phyloP scores from a whole-genome alignment of 176 grass and related monocot genomes.

The Oryza officinalis region DNA sequence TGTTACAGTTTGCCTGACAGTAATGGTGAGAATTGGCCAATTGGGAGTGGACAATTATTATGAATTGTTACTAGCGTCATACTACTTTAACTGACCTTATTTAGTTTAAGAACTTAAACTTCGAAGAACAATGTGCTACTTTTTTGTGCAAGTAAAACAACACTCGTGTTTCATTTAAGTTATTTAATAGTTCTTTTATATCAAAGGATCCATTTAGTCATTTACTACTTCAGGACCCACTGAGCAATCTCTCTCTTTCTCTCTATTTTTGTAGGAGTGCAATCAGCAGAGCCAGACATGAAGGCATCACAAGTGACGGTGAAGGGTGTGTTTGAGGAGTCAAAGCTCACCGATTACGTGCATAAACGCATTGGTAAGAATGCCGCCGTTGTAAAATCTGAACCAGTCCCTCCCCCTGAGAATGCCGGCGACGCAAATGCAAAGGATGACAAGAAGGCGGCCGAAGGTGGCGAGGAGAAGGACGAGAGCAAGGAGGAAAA shows the following conservation, averaged over 20 bases:
- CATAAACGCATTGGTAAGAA: conserved; percentile 69
- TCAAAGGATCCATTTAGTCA: not conserved
- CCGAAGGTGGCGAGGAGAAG: conserved; percentile 38
- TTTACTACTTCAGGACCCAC: not conserved
- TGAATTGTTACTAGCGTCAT: not conserved
- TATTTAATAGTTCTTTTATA: not conserved
- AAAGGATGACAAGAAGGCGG: conserved; percentile 55
- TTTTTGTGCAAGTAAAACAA: not conserved
- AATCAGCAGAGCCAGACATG: conserved; percentile 66
- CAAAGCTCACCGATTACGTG: conserved; percentile 64
- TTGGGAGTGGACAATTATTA: not conserved
- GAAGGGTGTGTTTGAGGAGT: conserved; percentile 64
- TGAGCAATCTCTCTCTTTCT: not conserved
- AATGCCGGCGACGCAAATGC: conserved; percentile 29
- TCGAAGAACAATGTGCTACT: not conserved
- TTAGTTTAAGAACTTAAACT: not conserved
- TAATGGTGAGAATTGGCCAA: not conserved
- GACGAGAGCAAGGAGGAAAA: conserved; percentile 64
- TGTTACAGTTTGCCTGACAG: not conserved
- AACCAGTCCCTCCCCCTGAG: conserved; percentile 35
- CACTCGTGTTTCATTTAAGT: no score
- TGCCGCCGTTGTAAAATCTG: conserved; percentile 57
- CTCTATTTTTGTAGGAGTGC: conserved; percentile 47
- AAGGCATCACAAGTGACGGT: conserved; percentile 70
- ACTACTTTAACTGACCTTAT: not conserved